Base-by-base conservation (phyloP, 495 filamentous ascomycete genomes). In the Hyaloscypha bicolor region DNA sequence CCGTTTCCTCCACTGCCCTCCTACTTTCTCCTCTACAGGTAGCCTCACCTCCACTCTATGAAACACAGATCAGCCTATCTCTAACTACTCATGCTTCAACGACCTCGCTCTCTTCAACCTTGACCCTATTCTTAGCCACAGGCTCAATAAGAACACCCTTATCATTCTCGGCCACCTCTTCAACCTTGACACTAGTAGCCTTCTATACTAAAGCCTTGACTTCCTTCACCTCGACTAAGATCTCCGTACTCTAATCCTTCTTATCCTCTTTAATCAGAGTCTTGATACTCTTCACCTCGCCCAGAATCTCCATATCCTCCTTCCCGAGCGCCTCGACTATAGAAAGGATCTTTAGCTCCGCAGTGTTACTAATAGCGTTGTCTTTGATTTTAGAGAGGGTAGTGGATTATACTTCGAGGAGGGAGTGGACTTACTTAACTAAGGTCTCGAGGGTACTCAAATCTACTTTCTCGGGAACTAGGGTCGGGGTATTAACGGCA, bases 81-180 rank as follows among this genome's bases (percentile, higher is more conserved):
- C n/a, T n/a, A n/a, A n/a, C n/a, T n/a, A n/a, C 32, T 63, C 22
- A 62, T 39, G 61, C 59, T 29, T 62, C 62, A 9, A 35, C 30
- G 31, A 68, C 65, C 45, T 67, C 69, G 30, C 58, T 61, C 35
- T 25, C 61, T 21, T 67, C 69, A 52, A 64, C 57, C 30, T 67
- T 64, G 14, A 65, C 51, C 19, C 69, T 61, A 53, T 68, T 66
- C 19, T 12, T 14, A 30, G n/a, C n/a, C n/a, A 64, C 69, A 42
- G 58, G 33, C 2, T n/a, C n/a, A n/a, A n/a, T n/a, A n/a, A n/a
- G n/a, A n/a, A 63, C 68, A 9, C 68, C 68, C 32, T 70, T 70
- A 42, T 70, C 63, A 37, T 62, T 69, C 9, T 30, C 60, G 2
- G 60, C 66, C 21, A 68, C 66, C 60, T 51, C 58, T 2, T 4